A percentile compares a stretch with the other conserved stretches of the same genome.
Conservation (phyloP, 306 rosid genomes). For the Chamaecrista fasciculata region DNA sequence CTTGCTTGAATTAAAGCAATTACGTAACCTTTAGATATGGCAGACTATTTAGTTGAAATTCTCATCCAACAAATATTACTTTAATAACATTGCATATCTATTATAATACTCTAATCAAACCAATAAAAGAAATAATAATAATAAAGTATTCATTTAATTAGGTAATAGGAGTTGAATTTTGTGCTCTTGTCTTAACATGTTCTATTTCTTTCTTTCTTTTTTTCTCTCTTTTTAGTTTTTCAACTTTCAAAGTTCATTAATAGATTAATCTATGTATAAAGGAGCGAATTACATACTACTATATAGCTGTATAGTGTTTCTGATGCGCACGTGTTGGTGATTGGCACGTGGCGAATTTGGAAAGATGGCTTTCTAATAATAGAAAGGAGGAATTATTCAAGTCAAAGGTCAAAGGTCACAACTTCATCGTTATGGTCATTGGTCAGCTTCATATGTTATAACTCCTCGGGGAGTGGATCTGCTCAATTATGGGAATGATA, state of each 20-base stretch:
- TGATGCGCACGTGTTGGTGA: conserved; percentile 44
- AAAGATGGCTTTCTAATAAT: background rate
- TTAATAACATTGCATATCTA: background rate
- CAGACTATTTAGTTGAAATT: conserved; percentile 21
- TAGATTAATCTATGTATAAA: too few relatives aligned
- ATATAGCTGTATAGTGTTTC: background rate
- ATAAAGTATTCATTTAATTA: background rate
- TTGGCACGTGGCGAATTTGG: conserved; percentile 33
- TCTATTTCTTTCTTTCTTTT: background rate
- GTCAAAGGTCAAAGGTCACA: conserved; percentile 49
- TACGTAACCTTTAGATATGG: conserved; percentile 29
- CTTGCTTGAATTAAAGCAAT: conserved; percentile 40
- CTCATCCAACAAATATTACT: conserved; percentile 25
- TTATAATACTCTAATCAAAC: background rate
- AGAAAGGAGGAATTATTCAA: conserved; percentile 6
- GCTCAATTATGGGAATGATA: too few relatives aligned
- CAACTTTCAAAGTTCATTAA: background rate
- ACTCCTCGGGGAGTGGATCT: too few relatives aligned
- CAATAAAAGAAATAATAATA: background rate
- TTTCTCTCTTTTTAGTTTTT: too few relatives aligned
- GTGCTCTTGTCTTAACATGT: background rate
- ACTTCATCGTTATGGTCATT: conserved; percentile 24
- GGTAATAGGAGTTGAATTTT: background rate
- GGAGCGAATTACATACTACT: too few relatives aligned
- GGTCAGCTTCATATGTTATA: conserved; percentile 47